A percentile compares a stretch with the other conserved stretches of the same genome.
These are phyloP conservation scores for Myriosclerotinia scirpicola DNA, from an alignment of 2,329 filamentous ascomycete genomes.

Conservation along the genomic window DNA sequence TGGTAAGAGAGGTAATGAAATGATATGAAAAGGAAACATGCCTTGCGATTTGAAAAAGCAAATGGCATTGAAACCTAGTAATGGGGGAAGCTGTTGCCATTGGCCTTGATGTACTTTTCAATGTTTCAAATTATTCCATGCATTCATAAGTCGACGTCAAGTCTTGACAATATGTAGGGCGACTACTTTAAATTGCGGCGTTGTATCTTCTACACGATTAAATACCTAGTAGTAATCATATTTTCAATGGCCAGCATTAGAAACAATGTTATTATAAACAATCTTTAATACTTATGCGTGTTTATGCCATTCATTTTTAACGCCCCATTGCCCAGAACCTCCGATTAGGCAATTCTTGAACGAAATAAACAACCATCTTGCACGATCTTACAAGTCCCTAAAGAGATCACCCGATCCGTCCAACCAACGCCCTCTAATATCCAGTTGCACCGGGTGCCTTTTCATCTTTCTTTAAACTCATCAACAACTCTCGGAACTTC, in stretches of 20 bases:
- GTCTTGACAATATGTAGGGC: no score
- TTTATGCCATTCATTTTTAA: constrained; percentile 41
- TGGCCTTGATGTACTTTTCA: no score
- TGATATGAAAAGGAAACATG: neutral
- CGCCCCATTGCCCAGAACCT: constrained; percentile 37
- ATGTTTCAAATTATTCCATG: no score
- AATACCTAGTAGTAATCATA: constrained; percentile 22
- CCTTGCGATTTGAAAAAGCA: neutral
- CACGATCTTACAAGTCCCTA: constrained; percentile 37
- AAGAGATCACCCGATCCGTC: constrained; percentile 22
- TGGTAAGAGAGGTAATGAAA: constrained; percentile 6
- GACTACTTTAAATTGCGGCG: neutral
- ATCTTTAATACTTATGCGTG: constrained; percentile 15
- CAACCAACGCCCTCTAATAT: constrained; percentile 47
- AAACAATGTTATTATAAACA: constrained; percentile 20
- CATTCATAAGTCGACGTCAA: no score
- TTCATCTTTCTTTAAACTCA: constrained; percentile 89
- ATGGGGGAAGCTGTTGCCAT: neutral
- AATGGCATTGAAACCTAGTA: neutral
- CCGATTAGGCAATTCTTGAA: constrained; percentile 32
- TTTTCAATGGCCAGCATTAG: neutral
- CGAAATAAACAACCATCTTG: constrained; percentile 34
- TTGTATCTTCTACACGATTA: constrained; percentile 1
- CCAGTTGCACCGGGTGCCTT: constrained; percentile 71
- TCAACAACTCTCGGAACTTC: constrained; percentile 86